Evolutionary conservation across 2,329 filamentous ascomycete species (phyloP).

Genomic region (Aspergillus awamori): DNA sequence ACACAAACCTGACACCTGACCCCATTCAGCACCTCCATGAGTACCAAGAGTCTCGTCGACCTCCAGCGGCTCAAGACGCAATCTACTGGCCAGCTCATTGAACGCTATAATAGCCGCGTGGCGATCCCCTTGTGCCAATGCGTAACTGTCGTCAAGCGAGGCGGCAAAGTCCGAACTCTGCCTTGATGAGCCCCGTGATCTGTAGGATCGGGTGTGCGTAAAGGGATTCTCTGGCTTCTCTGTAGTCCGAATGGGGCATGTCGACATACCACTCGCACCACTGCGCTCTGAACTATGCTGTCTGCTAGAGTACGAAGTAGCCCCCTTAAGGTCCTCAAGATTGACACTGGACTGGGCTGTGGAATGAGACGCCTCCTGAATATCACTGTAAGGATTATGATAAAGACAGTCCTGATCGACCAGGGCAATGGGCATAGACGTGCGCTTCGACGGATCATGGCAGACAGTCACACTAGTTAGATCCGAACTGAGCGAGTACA

Average conservation of each 20-base stretch:
- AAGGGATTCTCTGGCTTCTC: slow-evolving; percentile 17
- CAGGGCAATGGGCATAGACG: slow-evolving; percentile 26
- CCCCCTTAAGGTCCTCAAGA: slow-evolving; percentile 12
- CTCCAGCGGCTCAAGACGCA: slow-evolving; percentile 27
- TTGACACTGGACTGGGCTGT: slow-evolving; percentile 17
- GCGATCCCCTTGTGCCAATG: slow-evolving; percentile 29
- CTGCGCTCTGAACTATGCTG: slow-evolving; percentile 21
- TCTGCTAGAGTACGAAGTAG: slow-evolving; percentile 10
- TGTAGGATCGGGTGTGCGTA: slow-evolving; percentile 10
- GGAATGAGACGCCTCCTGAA: slow-evolving; percentile 13
- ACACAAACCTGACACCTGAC: slow-evolving; percentile 13
- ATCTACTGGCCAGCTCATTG: slow-evolving; percentile 32
- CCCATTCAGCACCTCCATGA: neutral
- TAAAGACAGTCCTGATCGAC: slow-evolving; percentile 17
- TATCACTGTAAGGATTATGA: slow-evolving; percentile 23
- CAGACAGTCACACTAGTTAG: slow-evolving; percentile 37
- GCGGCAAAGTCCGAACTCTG: slow-evolving; percentile 26
- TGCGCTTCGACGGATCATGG: slow-evolving; percentile 35
- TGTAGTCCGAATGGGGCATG: neutral
- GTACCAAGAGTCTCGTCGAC: slow-evolving; percentile 10
- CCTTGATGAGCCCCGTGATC: slow-evolving; percentile 24
- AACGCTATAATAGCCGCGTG: slow-evolving; percentile 32
- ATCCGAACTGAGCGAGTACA: slow-evolving; percentile 36
- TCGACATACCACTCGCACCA: slow-evolving; percentile 11
- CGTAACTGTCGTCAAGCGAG: slow-evolving; percentile 24